These are phyloP conservation scores for Paxillus involutus DNA, from an alignment of 768 basidiomycete genomes.

Conservation along the genomic window DNA sequence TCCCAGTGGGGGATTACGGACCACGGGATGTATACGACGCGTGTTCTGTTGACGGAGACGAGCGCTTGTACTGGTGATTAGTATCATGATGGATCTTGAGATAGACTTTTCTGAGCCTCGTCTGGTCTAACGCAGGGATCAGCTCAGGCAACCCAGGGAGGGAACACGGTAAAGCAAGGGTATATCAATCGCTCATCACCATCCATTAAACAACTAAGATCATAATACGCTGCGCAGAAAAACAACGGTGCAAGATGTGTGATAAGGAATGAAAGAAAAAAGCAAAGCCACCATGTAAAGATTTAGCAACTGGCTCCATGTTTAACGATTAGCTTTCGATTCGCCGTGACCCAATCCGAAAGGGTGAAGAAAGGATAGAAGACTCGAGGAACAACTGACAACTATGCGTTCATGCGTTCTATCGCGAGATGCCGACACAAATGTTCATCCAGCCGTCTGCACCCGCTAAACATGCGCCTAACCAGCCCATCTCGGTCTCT, in stretches of 20 bases:
- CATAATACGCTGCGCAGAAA: constrained; percentile 6
- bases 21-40: too few species aligned
- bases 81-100: too few species aligned
- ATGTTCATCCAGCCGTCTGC: constrained; percentile 96
- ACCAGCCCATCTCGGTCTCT: constrained; percentile 91
- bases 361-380: neutral
- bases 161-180: neutral
- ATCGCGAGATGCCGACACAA: constrained; percentile 62
- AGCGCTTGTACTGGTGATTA: too few species aligned
- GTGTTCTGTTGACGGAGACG: too few species aligned
- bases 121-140: neutral
- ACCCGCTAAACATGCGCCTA: constrained; percentile 88
- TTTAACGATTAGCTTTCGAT: neutral
- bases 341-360: neutral
- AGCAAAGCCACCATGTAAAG: neutral
- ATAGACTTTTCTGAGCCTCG: too few species aligned
- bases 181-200: constrained; percentile 6
- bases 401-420: constrained; percentile 9
- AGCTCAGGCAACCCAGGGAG: neutral
- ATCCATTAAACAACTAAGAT: constrained; percentile 14
- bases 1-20: too few species aligned
- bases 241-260: neutral
- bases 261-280: too few species aligned
- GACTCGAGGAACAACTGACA: neutral
- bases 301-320: neutral